Evolutionary conservation across 164 flowering plant species (phyloP).

Genomic region (Stephania cephalantha): DNA sequence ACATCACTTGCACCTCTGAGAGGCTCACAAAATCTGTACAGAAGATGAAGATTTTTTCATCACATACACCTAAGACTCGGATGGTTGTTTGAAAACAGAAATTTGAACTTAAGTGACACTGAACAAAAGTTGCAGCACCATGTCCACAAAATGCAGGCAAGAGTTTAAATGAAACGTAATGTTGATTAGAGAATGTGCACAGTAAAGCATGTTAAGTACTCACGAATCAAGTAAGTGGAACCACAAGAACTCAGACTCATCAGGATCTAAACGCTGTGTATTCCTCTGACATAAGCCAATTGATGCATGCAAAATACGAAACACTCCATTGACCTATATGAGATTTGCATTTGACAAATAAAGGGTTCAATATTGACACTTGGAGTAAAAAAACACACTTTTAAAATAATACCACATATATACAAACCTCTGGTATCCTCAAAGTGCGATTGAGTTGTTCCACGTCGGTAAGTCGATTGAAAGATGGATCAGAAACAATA

Average conservation of each 20-base stretch:
- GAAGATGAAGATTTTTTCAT: background rate
- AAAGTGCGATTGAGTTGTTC: constrained; percentile 32
- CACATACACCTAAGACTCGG: too few relatives aligned
- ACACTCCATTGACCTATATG: constrained; percentile 53
- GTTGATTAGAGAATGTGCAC: background rate
- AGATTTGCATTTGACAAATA: constrained; percentile 3
- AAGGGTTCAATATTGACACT: background rate
- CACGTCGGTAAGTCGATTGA: constrained; percentile 19
- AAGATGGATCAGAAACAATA: constrained; percentile 21
- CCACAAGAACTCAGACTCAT: constrained; percentile 87
- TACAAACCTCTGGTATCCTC: constrained; percentile 59
- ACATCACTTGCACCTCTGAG: constrained; percentile 41
- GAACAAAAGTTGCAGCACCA: too few relatives aligned
- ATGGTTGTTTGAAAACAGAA: too few relatives aligned
- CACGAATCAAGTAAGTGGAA: constrained; percentile 86
- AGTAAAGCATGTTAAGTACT: constrained; percentile 24
- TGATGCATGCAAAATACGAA: constrained; percentile 53
- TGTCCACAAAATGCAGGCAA: background rate
- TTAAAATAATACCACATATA: background rate
- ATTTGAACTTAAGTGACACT: too few relatives aligned
- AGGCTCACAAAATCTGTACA: constrained; percentile 82
- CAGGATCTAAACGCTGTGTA: constrained; percentile 70
- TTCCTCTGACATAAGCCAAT: constrained; percentile 88
- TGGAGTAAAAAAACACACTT: background rate
- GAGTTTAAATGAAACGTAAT: background rate